Conservation (phyloP, 176 grass and related monocot genomes). For the Aegilops sharonensis region DNA sequence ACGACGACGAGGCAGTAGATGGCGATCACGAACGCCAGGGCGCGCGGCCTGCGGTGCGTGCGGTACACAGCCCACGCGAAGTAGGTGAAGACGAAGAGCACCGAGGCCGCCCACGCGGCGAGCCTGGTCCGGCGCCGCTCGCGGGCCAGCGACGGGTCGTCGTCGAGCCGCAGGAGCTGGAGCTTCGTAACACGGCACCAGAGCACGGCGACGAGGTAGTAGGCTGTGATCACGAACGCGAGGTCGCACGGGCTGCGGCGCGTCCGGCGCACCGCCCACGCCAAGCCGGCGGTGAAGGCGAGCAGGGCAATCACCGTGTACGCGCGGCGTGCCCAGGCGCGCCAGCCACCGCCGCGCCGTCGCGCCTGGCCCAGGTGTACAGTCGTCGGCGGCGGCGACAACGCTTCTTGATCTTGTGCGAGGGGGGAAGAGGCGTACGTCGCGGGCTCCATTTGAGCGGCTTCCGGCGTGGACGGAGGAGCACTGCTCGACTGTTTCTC, state of each 20-base stretch:
- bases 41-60: neutral
- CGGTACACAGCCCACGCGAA: neutral
- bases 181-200: slow-evolving; percentile 12
- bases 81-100: neutral
- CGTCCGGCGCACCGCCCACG: neutral
- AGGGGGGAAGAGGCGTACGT: neutral
- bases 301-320: neutral
- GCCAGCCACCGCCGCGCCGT: neutral
- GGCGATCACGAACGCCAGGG: slow-evolving; percentile 11
- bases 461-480: too few species aligned
- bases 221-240: neutral
- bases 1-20: slow-evolving; percentile 4
- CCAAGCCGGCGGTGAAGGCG: slow-evolving; percentile 11
- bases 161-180: neutral
- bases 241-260: slow-evolving; percentile 3
- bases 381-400: neutral
- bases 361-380: neutral
- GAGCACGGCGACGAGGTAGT: slow-evolving; percentile 22
- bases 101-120: neutral
- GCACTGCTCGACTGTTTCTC: neutral
- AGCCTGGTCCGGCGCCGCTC: slow-evolving; percentile 1
- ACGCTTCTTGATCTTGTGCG: neutral
- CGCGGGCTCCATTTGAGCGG: neutral
- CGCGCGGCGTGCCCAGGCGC: neutral
- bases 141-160: neutral